Evolutionary conservation across 1,284 basidiomycete species (phyloP), one percentile per base, ranked within the genome.

Genomic region (Ganoderma meredithae): DNA sequence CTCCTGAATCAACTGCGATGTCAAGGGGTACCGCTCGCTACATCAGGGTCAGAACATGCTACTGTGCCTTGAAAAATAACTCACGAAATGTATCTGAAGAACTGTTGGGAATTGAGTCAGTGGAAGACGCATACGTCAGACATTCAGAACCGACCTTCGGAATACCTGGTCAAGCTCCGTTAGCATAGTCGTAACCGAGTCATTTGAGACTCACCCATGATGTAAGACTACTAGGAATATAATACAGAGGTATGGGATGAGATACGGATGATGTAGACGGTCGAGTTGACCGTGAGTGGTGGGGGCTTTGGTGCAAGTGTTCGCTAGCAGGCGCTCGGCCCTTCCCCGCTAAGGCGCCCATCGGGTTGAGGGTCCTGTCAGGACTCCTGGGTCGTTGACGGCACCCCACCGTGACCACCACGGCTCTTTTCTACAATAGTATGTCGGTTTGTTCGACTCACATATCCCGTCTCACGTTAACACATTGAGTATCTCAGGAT

Each of bases 1-100:
- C 85, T 96, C 95, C 81, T 96, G 90, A 75, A 99, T 98, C 73
- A 99, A 86, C 81, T 99, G 97, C 53, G 97, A 99, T 60, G 97
- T 99, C 75, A 99, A 88, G 69, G 98, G 97, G 80, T 99, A 99
- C 73, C 98, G 91, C 85, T 99, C 98, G 75, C 94, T 95, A 76
- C 7, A 59, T 56, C 9, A 22, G 49, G n/a, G 39, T 77, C 17
- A 76, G 65, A 25, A 43, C 52, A 53, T 9, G 39, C n/a, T n/a
- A 39, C 65, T 33, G 63, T 10, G 1, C 53, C 52, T 7, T 25
- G 7, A 27, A 33, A 15, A 47, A 40, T 2, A 55, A 83, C 91
- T 77, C 79, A 94, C 91, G 92, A 94, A 72, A 94, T 92, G 76
- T 93, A 94, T 80, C 93, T 89, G 83, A 94, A 94, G 81, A 94